A percentile compares a stretch with the other conserved stretches of the same genome.
These are phyloP conservation scores for Alternaria brassicicola DNA, from an alignment of 2,329 filamentous ascomycete genomes.

Conservation along the genomic window DNA sequence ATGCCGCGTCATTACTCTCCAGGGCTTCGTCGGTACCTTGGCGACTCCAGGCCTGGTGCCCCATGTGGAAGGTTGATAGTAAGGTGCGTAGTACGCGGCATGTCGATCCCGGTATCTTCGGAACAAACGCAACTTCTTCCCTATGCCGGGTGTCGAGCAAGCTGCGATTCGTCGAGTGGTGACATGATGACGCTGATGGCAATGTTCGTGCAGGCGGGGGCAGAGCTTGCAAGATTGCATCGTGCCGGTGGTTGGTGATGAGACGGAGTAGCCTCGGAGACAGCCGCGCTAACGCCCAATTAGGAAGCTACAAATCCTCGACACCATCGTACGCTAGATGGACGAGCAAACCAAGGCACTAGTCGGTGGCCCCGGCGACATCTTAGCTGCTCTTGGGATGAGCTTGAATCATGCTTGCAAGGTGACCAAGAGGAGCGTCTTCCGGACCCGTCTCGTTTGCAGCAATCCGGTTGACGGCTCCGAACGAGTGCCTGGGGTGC, in stretches of 20 bases:
- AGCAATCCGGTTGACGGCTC: slow-evolving; percentile 6
- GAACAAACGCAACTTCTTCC: not conserved
- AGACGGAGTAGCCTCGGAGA: not conserved
- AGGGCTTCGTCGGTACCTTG: not conserved
- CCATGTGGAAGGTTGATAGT: slow-evolving; percentile 7
- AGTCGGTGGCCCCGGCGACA: not conserved
- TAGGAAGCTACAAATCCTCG: slow-evolving; percentile 12
- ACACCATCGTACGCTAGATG: slow-evolving; percentile 7
- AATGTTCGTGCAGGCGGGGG: not conserved
- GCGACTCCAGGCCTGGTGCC: not conserved
- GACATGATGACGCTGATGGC: not conserved
- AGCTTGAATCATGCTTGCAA: slow-evolving; percentile 21
- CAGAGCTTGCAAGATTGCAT: not conserved
- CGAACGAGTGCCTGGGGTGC: not conserved
- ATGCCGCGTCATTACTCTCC: not conserved
- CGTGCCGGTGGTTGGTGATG: no score
- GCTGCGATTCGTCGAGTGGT: not conserved
- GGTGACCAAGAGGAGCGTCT: not conserved
- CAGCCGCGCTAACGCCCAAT: slow-evolving; percentile 2
- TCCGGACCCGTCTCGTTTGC: not conserved
- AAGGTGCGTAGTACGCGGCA: slow-evolving; percentile 3
- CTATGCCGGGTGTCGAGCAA: not conserved
- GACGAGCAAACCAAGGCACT: slow-evolving; percentile 20
- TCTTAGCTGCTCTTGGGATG: slow-evolving; percentile 5
- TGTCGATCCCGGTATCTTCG: slow-evolving; percentile 3